Conservation (phyloP, 169 alveolate genomes). For the Plasmodium chabaudi region DNA sequence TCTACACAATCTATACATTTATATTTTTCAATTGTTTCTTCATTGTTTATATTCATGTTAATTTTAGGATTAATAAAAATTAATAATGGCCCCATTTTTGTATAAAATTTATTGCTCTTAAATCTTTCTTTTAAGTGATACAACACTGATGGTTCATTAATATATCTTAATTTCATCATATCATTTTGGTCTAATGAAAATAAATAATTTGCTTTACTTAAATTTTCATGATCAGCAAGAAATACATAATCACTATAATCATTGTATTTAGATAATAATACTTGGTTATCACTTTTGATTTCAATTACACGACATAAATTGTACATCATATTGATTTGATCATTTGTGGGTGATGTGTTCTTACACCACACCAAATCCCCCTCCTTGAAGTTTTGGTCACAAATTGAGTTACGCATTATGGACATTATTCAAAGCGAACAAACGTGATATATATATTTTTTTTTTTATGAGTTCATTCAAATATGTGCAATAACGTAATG, state of each 20-base stretch:
- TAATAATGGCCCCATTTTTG: conserved; percentile 72
- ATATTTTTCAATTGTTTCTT: conserved; percentile 25
- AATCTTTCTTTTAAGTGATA: conserved; percentile 46
- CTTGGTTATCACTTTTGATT: conserved; percentile 25
- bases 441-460: neutral
- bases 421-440: neutral
- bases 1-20: neutral
- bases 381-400: conserved; percentile 31
- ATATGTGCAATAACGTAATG: too few species aligned
- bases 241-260: conserved; percentile 27
- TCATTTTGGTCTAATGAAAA: conserved; percentile 56
- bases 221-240: conserved; percentile 4
- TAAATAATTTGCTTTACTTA: conserved; percentile 39
- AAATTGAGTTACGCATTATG: neutral
- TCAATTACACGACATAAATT: conserved; percentile 43
- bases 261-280: conserved; percentile 14
- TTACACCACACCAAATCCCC: conserved; percentile 69
- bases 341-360: conserved; percentile 20
- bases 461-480: too few species aligned
- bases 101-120: conserved; percentile 34
- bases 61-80: conserved; percentile 37
- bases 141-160: conserved; percentile 40
- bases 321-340: conserved; percentile 6
- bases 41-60: neutral
- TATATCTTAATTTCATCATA: conserved; percentile 39